Base-by-base conservation (phyloP, 805 yeast species). In the Saccharomycopsis javanensis region DNA sequence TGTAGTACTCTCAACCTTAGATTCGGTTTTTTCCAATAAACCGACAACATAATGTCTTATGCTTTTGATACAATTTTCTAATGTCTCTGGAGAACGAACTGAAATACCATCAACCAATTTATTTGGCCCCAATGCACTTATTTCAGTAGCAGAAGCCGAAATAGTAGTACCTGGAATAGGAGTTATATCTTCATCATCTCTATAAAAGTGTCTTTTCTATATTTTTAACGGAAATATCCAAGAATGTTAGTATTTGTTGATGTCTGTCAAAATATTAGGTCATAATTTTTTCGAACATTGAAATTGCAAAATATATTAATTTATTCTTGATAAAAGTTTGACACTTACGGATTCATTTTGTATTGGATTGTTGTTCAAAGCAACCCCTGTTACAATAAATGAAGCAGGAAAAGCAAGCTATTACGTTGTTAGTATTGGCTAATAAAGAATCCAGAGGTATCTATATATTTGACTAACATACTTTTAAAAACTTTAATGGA, bases 101-200 rank as follows among this genome's bases (percentile, higher is more conserved):
- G 82, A 74, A 23, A 79, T 75, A 13, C 86, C 88, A 62, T 79
- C 78, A 53, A 82, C 74, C 23, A 78, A 64, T 56, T 72, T 67
- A 63, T 75, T 75, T 45, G 79, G 75, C 8, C 80, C 81, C 60
- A 79, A 66, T 0, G 72, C 60, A 56, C 75, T 73, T 10, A 75
- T 62, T 61, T 79, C 75, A 13, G 74, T 59, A 6, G 71, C 72
- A 1, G 76, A 62, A 13, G 79, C 77, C 27, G 79, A 73, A 6
- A 71, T 68, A 1, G 72, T 67, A 0, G 81, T 76, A 2, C 83
- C 83, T 30, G 83, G 82, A 18, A 77, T 66, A 2, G 81, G 80
- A 1, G 71, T 72, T 18, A 74, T 72, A 8, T 69, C 63, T 28
- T 67, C 66, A 55, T 79, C 82, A 63, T 80, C 80, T 60, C 75